A percentile compares a stretch with the other conserved stretches of the same genome.
phyloP scores from a whole-genome alignment of 257 asterid genomes.

The Mitragyna speciosa region DNA sequence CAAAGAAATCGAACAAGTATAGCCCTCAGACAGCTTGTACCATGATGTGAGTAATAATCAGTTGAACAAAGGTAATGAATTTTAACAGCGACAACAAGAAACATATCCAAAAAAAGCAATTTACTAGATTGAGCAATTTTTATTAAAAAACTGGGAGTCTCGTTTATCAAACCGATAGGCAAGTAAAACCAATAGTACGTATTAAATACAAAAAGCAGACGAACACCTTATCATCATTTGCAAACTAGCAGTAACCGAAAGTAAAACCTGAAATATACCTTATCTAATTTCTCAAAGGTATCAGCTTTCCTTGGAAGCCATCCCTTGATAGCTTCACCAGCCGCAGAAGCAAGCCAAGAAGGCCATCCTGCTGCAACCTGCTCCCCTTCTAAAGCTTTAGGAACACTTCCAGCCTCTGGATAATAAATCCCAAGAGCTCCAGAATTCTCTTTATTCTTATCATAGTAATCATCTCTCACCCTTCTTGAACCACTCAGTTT shows the following conservation, averaged over 20 bases:
- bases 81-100: not conserved
- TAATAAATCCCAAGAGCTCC: slow-evolving; percentile 37
- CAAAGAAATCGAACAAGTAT: not conserved
- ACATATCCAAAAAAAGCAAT: not conserved
- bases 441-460: slow-evolving; percentile 41
- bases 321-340: slow-evolving; percentile 88
- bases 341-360: slow-evolving; percentile 81
- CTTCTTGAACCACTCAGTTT: slow-evolving; percentile 57
- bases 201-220: not conserved
- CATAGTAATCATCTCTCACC: slow-evolving; percentile 69
- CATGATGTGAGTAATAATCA: not conserved
- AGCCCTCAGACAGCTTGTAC: not conserved
- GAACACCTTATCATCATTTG: not conserved
- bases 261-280: slow-evolving; percentile 48
- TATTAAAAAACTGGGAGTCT: not conserved
- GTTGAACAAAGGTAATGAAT: not conserved
- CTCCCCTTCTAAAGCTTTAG: slow-evolving; percentile 74
- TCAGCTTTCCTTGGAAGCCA: slow-evolving; percentile 87
- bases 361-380: slow-evolving; percentile 98
- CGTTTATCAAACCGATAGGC: not conserved
- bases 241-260: not conserved
- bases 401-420: slow-evolving; percentile 54
- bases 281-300: slow-evolving; percentile 82
- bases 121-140: not conserved
- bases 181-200: not conserved